Base-by-base conservation (phyloP, 805 yeast species). In the Blastobotrys muscicola region DNA sequence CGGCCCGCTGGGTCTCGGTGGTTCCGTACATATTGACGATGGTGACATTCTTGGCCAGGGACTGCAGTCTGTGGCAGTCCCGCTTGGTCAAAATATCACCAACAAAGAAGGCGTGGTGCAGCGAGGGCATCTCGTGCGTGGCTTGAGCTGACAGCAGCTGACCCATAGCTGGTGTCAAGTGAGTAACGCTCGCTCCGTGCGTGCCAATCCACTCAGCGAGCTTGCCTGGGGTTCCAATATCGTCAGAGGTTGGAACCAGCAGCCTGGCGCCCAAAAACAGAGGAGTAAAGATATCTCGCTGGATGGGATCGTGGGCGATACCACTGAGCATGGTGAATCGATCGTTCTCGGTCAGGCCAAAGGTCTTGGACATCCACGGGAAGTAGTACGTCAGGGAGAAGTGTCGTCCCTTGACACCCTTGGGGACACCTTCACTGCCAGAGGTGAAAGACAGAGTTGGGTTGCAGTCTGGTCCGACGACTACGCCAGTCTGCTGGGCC, bases 1-100 rank as follows among this genome's bases (percentile, higher is more conserved):
- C 99, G 1, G 99, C 92, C 60, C 99, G 78, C 70, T 94, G 99
- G 11, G 99, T 92, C 65, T 92, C 99, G 8, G 99, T 92, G 33
- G 99, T 92, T 58, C 99, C 99, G 63, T 92, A 92, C 99, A 92
- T 92, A 67, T 92, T 92, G 53, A 92, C 94, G 58, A 92, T 90
- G 60, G 65, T 70, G 43, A 85, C 94, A 57, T 92, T 90, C 60
- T 80, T 80, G 10, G 97, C 97, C 55, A 92, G 72, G 1, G 92
- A 78, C 63, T 92, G 99, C 54, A 92, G 72, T 58, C 97, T 76
- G 52, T 85, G 68, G 66, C 98, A 92, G 65, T 94, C 99, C 67
- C 98, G 82, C 67, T 92, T 94, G 51, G 99, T 92, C 51, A 92
- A 70, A 49, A 92, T 85, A 65, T 92, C 99, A 57, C 99, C 99